A percentile compares a stretch with the other conserved stretches of the same genome.
Conservation (phyloP, 441 rosid genomes). For the Metrosideros polymorpha region DNA sequence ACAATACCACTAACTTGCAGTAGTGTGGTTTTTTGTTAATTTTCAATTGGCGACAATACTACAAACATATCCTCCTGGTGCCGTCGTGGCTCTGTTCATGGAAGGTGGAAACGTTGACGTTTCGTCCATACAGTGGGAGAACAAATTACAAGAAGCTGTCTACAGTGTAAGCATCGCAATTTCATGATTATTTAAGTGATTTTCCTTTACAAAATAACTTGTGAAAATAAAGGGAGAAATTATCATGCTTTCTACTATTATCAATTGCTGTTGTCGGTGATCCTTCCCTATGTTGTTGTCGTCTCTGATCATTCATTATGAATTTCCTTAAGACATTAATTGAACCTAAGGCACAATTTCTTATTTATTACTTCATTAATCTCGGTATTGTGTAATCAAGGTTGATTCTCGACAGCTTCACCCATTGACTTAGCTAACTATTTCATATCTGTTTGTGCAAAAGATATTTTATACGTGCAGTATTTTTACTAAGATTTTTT, state of each 20-base stretch:
- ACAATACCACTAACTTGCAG: neutral
- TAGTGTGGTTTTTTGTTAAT: neutral
- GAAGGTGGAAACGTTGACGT: slow-evolving; percentile 11
- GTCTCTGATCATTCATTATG: neutral
- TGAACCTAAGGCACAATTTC: neutral
- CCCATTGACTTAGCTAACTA: neutral
- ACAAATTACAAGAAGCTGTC: slow-evolving; percentile 46
- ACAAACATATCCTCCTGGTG: neutral
- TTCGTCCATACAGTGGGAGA: slow-evolving; percentile 72
- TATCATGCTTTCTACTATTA: neutral
- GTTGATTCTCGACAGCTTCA: neutral
- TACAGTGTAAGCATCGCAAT: slow-evolving; percentile 61
- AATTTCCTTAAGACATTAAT: no score
- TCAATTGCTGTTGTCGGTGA: no score
- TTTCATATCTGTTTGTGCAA: neutral
- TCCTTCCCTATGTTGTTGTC: no score
- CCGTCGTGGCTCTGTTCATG: neutral
- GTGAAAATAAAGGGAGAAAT: neutral
- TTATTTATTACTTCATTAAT: neutral
- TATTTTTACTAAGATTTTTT: neutral
- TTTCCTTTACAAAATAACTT: neutral
- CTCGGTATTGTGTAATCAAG: no score
- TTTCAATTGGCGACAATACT: neutral
- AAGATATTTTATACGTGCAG: neutral
- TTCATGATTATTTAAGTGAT: neutral